Percentiles rank a stretch among this genome's conserved stretches.
phyloP scores from a whole-genome alignment of 176 grass and related monocot genomes.

The Cenchrus purpureus region DNA sequence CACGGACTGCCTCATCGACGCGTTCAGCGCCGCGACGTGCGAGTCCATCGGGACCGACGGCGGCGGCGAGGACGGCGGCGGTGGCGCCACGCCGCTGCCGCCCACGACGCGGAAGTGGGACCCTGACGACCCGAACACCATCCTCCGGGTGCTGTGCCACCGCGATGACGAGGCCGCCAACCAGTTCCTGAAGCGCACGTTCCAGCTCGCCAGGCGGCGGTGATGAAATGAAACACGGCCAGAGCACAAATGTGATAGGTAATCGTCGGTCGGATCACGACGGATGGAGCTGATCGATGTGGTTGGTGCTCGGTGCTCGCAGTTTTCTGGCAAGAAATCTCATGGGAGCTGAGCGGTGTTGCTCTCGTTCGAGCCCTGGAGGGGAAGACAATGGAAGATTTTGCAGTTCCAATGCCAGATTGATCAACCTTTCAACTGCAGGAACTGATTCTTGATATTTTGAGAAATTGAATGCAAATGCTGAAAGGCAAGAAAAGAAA shows the following conservation, averaged over 20 bases:
- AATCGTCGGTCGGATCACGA: background rate
- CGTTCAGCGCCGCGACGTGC: constrained; percentile 60
- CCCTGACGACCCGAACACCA: constrained; percentile 70
- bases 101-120: constrained; percentile 73
- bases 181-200: constrained; percentile 82
- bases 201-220: constrained; percentile 78
- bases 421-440: too few species aligned
- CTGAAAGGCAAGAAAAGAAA: too few species aligned
- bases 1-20: constrained; percentile 71
- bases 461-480: too few species aligned
- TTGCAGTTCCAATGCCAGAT: too few species aligned
- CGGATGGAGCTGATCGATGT: background rate
- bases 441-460: too few species aligned
- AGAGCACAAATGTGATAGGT: background rate
- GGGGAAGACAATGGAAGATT: background rate
- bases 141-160: constrained; percentile 83
- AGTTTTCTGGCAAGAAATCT: background rate
- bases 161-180: constrained; percentile 79
- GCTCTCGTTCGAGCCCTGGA: background rate
- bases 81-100: constrained; percentile 49
- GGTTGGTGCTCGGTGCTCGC: background rate
- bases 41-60: constrained; percentile 49
- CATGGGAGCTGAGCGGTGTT: background rate
- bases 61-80: background rate
- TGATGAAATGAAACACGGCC: constrained; percentile 2